phyloP scores from a whole-genome alignment of 345 rosid genomes.

The Acer yangbiense region DNA sequence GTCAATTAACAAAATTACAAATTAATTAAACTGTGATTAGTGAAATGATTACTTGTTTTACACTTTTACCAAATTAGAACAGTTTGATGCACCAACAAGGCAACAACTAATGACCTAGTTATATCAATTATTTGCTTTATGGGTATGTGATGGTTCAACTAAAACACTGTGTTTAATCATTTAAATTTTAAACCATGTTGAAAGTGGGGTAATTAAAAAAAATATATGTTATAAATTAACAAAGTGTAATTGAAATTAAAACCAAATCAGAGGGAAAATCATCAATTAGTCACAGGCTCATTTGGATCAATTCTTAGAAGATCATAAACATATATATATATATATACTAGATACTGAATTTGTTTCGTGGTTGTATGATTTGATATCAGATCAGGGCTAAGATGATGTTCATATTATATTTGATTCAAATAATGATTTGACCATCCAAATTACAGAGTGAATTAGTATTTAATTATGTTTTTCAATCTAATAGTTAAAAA shows the following conservation, averaged over 20 bases:
- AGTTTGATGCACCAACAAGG: slow-evolving; percentile 8
- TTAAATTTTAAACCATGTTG: neutral
- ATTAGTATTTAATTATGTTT: too few species aligned
- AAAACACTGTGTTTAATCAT: neutral
- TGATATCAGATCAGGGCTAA: too few species aligned
- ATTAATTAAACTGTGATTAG: neutral
- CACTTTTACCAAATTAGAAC: neutral
- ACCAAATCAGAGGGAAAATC: neutral
- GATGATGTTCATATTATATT: too few species aligned
- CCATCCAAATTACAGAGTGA: too few species aligned
- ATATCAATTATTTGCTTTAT: neutral
- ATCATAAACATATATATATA: too few species aligned
- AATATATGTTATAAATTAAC: neutral
- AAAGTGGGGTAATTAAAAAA: neutral
- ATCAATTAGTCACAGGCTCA: neutral
- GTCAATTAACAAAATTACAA: neutral
- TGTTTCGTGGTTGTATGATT: too few species aligned
- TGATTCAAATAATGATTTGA: too few species aligned
- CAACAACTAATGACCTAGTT: neutral
- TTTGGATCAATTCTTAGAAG: neutral
- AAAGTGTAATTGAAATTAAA: neutral
- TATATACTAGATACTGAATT: too few species aligned
- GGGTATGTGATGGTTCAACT: neutral
- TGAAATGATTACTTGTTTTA: neutral
- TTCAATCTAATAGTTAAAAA: too few species aligned